Evolutionary conservation across 2,329 filamentous ascomycete species (phyloP), one percentile per base, ranked within the genome.

Genomic region (Penicillium decumbens): DNA sequence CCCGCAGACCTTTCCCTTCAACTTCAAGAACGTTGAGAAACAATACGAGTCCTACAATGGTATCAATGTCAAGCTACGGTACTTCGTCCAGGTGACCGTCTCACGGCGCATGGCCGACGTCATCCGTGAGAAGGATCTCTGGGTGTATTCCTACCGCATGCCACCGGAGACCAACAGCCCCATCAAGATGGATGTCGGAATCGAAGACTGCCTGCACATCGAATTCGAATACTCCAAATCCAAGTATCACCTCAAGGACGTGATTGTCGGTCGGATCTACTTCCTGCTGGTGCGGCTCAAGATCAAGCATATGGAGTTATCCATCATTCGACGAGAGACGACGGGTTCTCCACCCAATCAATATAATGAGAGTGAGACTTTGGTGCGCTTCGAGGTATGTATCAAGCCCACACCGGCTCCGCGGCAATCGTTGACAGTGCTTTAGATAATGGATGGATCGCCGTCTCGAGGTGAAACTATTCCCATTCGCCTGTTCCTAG

Each of bases 11-110:
- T 96, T 95, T 72, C 89, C 95, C 61, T 98, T 98, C 82, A 95
- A 96, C 77, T 98, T 98, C 83, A 97, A 97, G 74, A 98, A 97
- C 72, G 90, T 98, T 64, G 93, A 98, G 81, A 98, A 98, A 79
- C 91, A 95, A 73, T 98, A 98, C 80, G 95, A 98, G 75, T 96
- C 91, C 58, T 98, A 98, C 80, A 95, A 95, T 70, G 93, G 93
- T 67, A 98, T 98, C 82, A 98, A 98, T 69, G 93, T 98, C 65
- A 95, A 95, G 78, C 82, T 98, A 69, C 90, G 93, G 62, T 98
- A 98, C 81, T 97, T 97, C 74, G 85, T 97, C 50, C 88, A 91
- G 62, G 93, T 97, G 61, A 98, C 93, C 30, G 93, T 98, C 41
- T 95, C 90, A 44, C 84, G 93, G 65, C 84, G 93, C 69, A 97